These are phyloP conservation scores for Aspergillus sclerotiicarbonarius DNA, from an alignment of 495 filamentous ascomycete genomes.

Conservation along the genomic window DNA sequence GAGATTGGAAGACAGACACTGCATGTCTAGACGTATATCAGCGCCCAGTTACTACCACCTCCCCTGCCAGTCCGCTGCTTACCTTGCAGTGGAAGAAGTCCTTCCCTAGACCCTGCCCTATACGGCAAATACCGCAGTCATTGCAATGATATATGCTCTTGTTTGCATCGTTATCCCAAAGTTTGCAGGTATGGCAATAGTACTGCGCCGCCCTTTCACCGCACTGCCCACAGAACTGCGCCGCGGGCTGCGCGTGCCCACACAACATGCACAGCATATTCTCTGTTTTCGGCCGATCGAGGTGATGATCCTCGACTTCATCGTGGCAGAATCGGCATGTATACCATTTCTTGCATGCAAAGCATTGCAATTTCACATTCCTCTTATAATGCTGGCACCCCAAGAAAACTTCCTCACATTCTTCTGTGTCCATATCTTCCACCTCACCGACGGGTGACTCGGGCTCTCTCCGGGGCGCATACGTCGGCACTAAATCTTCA, in stretches of 20 bases:
- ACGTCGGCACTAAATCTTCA: slow-evolving; percentile 71
- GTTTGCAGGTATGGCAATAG: slow-evolving; percentile 90
- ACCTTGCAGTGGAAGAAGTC: slow-evolving; percentile 99
- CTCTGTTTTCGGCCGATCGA: slow-evolving; percentile 78
- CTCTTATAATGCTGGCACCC: slow-evolving; percentile 93
- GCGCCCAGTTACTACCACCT: neutral
- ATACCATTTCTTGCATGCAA: slow-evolving; percentile 85
- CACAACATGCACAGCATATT: slow-evolving; percentile 99
- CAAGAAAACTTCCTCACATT: slow-evolving; percentile 47
- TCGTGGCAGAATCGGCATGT: slow-evolving; percentile 97
- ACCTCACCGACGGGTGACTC: slow-evolving; percentile 41
- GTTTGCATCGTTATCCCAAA: slow-evolving; percentile 91
- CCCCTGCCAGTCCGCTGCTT: slow-evolving; percentile 17
- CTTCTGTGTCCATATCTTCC: slow-evolving; percentile 43
- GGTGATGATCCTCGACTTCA: slow-evolving; percentile 73
- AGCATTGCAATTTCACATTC: slow-evolving; percentile 94
- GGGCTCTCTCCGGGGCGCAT: slow-evolving; percentile 50
- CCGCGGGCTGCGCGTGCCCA: slow-evolving; percentile 77
- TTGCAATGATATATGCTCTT: slow-evolving; percentile 96
- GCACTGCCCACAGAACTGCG: slow-evolving; percentile 73
- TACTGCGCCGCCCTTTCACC: slow-evolving; percentile 80
- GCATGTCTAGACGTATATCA: slow-evolving; percentile 62
- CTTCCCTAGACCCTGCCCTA: slow-evolving; percentile 88
- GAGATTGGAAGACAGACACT: slow-evolving; percentile 87
- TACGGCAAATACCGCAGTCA: slow-evolving; percentile 93